Evolutionary conservation across 768 basidiomycete genomes (phyloP).

Genomic region (Solioccasus polychromus): DNA sequence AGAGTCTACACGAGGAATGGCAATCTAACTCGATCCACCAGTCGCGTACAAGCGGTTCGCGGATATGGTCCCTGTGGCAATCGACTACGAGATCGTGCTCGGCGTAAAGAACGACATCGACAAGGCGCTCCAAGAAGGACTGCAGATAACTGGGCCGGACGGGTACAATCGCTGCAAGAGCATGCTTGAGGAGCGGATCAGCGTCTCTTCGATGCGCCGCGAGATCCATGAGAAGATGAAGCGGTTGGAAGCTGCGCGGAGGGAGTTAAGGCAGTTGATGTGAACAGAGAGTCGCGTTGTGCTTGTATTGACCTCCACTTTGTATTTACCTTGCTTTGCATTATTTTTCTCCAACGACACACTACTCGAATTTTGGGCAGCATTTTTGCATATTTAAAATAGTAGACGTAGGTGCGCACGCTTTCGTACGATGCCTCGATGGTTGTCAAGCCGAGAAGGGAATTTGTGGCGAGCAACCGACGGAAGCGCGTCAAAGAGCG

Average conservation of each 20-base stretch:
- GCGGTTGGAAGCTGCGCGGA: constrained; percentile 44
- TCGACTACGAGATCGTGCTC: constrained; percentile 40
- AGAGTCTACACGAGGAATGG: background rate
- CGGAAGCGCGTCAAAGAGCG: too few relatives aligned
- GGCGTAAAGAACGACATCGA: constrained; percentile 49
- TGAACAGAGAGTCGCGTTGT: too few relatives aligned
- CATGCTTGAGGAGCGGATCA: constrained; percentile 49
- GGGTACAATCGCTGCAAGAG: constrained; percentile 47
- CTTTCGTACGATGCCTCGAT: too few relatives aligned
- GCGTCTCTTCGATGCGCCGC: constrained; percentile 41
- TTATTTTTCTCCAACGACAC: too few relatives aligned
- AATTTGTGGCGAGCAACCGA: too few relatives aligned
- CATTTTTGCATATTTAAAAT: too few relatives aligned
- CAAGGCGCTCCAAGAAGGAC: constrained; percentile 41
- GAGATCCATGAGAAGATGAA: constrained; percentile 52
- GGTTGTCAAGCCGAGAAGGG: too few relatives aligned
- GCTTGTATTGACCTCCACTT: too few relatives aligned
- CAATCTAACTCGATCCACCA: constrained; percentile 18
- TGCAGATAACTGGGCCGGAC: constrained; percentile 50
- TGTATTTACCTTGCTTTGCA: too few relatives aligned
- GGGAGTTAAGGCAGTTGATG: constrained; percentile 32
- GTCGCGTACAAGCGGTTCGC: constrained; percentile 46
- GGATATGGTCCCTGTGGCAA: constrained; percentile 42
- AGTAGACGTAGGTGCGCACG: too few relatives aligned
- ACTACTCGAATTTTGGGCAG: too few relatives aligned